A percentile compares a stretch with the other conserved stretches of the same genome.
Evolutionary conservation across 345 rosid species (phyloP).

Genomic region (Eucalyptus leucophloia): DNA sequence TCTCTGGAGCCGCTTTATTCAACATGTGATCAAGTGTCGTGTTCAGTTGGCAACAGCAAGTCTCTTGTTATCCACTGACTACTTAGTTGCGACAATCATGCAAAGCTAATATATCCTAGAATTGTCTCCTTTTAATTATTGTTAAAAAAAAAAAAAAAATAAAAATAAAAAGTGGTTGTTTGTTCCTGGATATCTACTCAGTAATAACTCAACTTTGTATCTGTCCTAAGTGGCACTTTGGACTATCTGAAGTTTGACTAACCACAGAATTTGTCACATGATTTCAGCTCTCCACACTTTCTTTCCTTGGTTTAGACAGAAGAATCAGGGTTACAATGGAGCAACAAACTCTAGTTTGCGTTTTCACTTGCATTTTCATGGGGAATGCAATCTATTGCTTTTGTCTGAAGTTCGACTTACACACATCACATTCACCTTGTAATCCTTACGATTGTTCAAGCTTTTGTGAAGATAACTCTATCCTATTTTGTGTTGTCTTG

Average conservation of each 20-base stretch:
- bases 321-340: background rate
- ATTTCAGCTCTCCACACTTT: background rate
- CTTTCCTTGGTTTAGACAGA: background rate
- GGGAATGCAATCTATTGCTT: background rate
- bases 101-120: background rate
- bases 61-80: background rate
- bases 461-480: background rate
- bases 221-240: background rate
- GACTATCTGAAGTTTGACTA: background rate
- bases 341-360: background rate
- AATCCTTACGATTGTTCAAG: background rate
- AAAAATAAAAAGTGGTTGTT: background rate
- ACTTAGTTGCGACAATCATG: background rate
- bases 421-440: background rate
- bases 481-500: background rate
- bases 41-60: background rate
- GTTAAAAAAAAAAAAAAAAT: background rate
- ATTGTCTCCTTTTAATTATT: background rate
- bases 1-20: background rate
- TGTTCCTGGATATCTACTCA: background rate
- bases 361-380: background rate
- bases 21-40: background rate
- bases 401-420: background rate
- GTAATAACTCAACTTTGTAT: background rate
- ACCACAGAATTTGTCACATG: background rate